Conservation (phyloP, 768 basidiomycete genomes). For the Lactarius hengduanensis region DNA sequence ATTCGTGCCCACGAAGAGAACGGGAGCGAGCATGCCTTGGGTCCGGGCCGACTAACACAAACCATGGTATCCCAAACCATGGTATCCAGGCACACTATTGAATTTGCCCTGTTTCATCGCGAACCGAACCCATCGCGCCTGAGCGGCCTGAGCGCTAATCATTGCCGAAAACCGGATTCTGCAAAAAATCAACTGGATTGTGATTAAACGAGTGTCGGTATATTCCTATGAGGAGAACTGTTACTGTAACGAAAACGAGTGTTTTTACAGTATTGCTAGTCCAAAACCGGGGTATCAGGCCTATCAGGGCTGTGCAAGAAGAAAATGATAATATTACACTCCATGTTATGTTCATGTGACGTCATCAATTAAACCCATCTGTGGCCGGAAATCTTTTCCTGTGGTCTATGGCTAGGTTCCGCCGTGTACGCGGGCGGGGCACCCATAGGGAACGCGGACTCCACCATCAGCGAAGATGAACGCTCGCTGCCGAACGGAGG, state of each 20-base stretch:
- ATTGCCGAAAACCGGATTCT: background rate
- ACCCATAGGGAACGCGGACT: background rate
- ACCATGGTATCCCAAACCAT: too few relatives aligned
- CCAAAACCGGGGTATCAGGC: slow-evolving; percentile 3
- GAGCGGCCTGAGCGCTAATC: background rate
- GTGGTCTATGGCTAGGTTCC: background rate
- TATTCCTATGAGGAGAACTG: background rate
- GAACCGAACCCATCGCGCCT: background rate
- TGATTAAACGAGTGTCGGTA: background rate
- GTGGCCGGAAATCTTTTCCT: background rate
- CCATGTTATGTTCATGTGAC: background rate
- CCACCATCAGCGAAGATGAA: background rate
- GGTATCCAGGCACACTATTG: background rate
- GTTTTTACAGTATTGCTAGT: background rate
- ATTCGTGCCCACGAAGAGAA: background rate
- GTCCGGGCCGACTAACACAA: too few relatives aligned
- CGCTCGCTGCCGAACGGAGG: background rate
- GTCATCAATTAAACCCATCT: background rate
- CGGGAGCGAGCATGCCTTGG: too few relatives aligned
- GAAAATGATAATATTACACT: background rate
- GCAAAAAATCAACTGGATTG: background rate
- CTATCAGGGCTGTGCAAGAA: background rate
- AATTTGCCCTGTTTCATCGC: background rate
- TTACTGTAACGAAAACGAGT: background rate
- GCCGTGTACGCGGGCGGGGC: slow-evolving; percentile 12